These are phyloP conservation scores for Fomitopsis serialis DNA, from an alignment of 768 basidiomycete genomes.

Conservation along the genomic window DNA sequence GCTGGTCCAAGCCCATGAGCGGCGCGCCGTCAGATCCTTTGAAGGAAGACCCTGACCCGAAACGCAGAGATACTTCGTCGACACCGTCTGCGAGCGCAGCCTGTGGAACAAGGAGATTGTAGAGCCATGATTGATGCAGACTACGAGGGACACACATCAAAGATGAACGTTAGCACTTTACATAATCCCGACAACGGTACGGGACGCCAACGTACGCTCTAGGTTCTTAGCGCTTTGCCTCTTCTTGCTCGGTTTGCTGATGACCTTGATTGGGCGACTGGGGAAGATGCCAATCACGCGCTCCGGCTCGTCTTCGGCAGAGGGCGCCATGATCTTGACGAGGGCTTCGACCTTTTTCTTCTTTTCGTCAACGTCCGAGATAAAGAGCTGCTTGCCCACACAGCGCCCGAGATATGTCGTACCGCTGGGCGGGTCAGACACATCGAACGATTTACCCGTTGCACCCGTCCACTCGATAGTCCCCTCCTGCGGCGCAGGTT, in stretches of 20 bases:
- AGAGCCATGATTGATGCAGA: slow-evolving; percentile 93
- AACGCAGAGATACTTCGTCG: slow-evolving; percentile 93
- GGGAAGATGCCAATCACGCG: slow-evolving; percentile 85
- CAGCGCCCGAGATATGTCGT: slow-evolving; percentile 91
- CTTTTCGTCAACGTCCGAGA: slow-evolving; percentile 92
- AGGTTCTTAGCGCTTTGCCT: slow-evolving; percentile 90
- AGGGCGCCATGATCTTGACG: slow-evolving; percentile 81
- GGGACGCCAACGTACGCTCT: slow-evolving; percentile 58
- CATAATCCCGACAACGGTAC: slow-evolving; percentile 7
- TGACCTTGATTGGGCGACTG: slow-evolving; percentile 94
- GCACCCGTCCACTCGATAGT: slow-evolving; percentile 85
- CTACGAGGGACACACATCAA: slow-evolving; percentile 32
- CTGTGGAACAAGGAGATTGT: slow-evolving; percentile 95
- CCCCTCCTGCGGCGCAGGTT: slow-evolving; percentile 80
- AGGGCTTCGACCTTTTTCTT: slow-evolving; percentile 93
- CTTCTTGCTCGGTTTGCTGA: slow-evolving; percentile 98
- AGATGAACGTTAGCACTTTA: background rate
- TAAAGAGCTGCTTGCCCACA: slow-evolving; percentile 92
- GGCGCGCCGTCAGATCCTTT: slow-evolving; percentile 90
- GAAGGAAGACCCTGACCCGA: slow-evolving; percentile 92
- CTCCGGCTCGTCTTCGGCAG: slow-evolving; percentile 76
- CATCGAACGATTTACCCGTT: slow-evolving; percentile 80
- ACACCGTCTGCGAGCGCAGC: slow-evolving; percentile 91
- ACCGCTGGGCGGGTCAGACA: slow-evolving; percentile 69
- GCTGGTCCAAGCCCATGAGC: slow-evolving; percentile 74